Evolutionary conservation across 345 rosid genomes (phyloP), one percentile per base, ranked within the genome.

Genomic region (Heritiera littoralis): DNA sequence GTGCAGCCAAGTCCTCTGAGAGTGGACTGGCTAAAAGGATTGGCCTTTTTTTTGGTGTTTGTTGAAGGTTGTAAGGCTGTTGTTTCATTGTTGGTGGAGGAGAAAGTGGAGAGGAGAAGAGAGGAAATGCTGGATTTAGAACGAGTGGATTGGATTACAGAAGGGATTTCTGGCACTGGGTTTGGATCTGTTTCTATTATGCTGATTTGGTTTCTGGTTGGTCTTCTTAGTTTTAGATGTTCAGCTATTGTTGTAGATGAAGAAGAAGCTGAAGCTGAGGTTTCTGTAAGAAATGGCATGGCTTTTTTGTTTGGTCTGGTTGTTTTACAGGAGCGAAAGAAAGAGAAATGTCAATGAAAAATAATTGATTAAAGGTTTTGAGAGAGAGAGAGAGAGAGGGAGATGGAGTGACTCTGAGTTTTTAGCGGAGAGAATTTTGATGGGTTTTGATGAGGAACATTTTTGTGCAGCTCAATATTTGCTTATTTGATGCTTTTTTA

Each of bases 1-100:
- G 93, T 81, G 84, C 99, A 94, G 14, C 99, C 97, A 2, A 94
- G 81, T 0, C 94, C 93, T 52, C 92, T 84, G 71, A 96, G 89
- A 70, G 88, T 49, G 13, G 89, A 64, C 67, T 85, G 87, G 7
- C 86, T 13, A 73, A 86, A 86, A 69, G 75, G 72, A 74, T 72
- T 83, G 70, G 85, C 81, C 81, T 92, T 91, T 84, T 89, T 92
- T 84, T 77, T 88, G 1, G 86, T 52, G 74, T 80, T 38, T 20
- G 72, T 55, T 65, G 72, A 81, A 41, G 40, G 54, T 66, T 35
- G 69, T 52, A 35, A 79, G 66, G 82, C 71, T 40, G 82, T 6
- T 69, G 81, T 75, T 32, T 67, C 79, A 51, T 60, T 49, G 46
- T 65, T 61, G 59, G 8, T 78, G 48, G 85, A 61, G 72, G 84